A percentile compares a stretch with the other conserved stretches of the same genome.
Conservation (phyloP, 345 rosid genomes). For the Citrus hindsii region DNA sequence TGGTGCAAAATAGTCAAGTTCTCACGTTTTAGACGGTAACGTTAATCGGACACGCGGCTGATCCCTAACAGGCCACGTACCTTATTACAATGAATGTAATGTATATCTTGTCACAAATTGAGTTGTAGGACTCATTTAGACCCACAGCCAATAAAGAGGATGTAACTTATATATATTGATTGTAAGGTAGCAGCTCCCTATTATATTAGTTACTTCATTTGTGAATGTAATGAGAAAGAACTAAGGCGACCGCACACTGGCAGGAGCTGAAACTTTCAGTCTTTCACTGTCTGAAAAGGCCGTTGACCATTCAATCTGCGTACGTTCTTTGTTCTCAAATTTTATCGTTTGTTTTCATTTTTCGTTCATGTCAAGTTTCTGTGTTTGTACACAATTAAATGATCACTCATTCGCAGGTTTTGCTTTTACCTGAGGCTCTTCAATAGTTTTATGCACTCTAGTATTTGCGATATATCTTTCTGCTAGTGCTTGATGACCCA, state of each 20-base stretch:
- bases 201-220: no score
- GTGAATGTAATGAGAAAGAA: no score
- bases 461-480: neutral
- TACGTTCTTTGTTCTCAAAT: neutral
- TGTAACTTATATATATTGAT: no score
- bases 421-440: neutral
- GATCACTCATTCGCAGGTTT: neutral
- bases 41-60: neutral
- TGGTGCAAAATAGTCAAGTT: neutral
- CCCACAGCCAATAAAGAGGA: no score
- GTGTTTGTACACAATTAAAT: neutral
- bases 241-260: neutral
- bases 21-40: neutral
- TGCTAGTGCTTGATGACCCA: neutral
- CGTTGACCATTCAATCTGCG: neutral
- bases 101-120: no score
- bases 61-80: neutral
- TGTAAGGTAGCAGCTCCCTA: no score
- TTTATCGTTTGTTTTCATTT: neutral
- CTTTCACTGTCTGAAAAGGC: neutral
- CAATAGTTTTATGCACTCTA: neutral
- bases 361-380: neutral
- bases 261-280: neutral
- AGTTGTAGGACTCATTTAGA: no score
- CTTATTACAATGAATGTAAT: no score